Base-by-base conservation (phyloP, 2,329 filamentous ascomycete genomes). In the Furcasterigmium furcatum region DNA sequence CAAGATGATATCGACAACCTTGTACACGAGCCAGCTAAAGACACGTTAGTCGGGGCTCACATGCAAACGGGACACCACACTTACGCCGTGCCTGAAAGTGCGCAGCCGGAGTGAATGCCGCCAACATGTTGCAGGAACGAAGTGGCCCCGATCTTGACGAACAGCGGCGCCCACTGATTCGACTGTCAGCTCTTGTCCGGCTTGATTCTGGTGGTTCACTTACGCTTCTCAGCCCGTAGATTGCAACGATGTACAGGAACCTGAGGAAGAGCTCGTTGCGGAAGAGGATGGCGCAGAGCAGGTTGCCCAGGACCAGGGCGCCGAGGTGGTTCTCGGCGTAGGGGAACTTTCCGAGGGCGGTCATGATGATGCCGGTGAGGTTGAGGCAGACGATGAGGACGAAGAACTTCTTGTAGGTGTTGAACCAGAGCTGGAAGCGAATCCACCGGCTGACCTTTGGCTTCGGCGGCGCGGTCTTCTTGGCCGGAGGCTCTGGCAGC, bases 361-460 rank as follows among this genome's bases (percentile, higher is more conserved):
- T 57, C 51, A 68, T 47, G 45, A 65, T 53, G 38, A 70, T 67
- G 4, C 65, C 65, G 6, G 49, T 46, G 14, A 66, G 44, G 56
- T 70, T 68, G 46, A 68, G 56, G 43, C 55, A 22, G 5, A 58
- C 61, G 41, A 67, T 62, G 32, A 68, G 59, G 16, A 56, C 61
- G 53, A 70, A 70, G 53, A 70, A 66, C 52, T 64, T 64, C 18
- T 62, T 59, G 48, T 70, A 70, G 9, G 65, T 65, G 55, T 66
- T 68, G 58, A 66, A 67, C 66, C 65, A 70, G 9, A 70, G 58
- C 38, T 55, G 51, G 49, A 67, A 62, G 2, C 58, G 49, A 20
- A 68, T 60, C 62, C 60, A 65, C 43, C 58, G 56, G 52, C 56
- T 60, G 41, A 53, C 39, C 39, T 59, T 61, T 12, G 29, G 49